Conservation (phyloP, 306 rosid species). For the Carpinus fangiana region DNA sequence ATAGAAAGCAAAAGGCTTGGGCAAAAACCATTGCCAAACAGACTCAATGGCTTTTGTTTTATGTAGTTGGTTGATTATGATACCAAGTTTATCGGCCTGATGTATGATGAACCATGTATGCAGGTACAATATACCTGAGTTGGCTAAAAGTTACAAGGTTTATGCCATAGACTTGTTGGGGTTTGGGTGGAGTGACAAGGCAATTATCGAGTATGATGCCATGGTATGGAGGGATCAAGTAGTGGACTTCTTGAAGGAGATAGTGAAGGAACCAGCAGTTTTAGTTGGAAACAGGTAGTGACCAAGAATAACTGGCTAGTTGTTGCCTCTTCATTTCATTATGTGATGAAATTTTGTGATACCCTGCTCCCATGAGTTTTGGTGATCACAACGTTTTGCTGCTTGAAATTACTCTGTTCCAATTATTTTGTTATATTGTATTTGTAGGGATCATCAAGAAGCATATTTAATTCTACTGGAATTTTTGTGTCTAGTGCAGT, state of each 20-base stretch:
- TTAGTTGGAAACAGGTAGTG: conserved; percentile 84
- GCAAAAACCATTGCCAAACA: too few relatives aligned
- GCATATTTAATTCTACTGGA: neutral
- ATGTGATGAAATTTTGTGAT: neutral
- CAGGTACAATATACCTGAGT: conserved; percentile 92
- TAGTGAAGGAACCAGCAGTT: conserved; percentile 86
- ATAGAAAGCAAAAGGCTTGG: too few relatives aligned
- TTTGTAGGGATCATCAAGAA: neutral
- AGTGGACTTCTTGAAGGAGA: conserved; percentile 79
- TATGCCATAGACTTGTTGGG: conserved; percentile 95
- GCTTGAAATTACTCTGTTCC: neutral
- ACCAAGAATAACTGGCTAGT: neutral
- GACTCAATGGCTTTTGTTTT: neutral
- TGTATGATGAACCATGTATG: conserved; percentile 15
- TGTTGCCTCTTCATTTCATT: neutral
- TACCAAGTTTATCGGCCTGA: neutral
- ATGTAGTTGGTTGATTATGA: neutral
- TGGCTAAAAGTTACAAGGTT: conserved; percentile 82
- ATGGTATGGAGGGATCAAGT: conserved; percentile 91
- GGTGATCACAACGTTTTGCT: neutral
- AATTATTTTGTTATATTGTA: neutral
- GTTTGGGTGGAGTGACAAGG: conserved; percentile 99
- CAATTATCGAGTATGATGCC: conserved; percentile 89
- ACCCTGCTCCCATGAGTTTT: neutral
- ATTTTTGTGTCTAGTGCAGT: neutral